Conservation (phyloP, 1,139 yeast species). For the Yamadazyma pseudoaaseri region DNA sequence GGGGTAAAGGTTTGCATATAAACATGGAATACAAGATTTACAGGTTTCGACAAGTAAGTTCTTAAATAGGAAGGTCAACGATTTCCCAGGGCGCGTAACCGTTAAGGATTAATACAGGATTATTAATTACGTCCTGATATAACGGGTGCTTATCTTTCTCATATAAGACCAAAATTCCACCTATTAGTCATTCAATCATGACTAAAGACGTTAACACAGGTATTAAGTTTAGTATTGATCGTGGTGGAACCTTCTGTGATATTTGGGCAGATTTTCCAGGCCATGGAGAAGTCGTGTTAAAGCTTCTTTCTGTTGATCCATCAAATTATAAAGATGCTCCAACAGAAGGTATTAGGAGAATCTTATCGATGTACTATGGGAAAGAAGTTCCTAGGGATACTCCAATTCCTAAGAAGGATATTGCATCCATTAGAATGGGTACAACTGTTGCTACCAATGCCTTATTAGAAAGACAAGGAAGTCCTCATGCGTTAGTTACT, state of each 20-base stretch:
- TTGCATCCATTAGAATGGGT: constrained; percentile 64
- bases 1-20: too few species aligned
- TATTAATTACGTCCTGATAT: too few species aligned
- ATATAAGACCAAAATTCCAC: too few species aligned
- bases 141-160: too few species aligned
- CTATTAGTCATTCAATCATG: too few species aligned
- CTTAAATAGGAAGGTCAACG: too few species aligned
- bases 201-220: too few species aligned
- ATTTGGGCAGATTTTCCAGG: constrained; percentile 55
- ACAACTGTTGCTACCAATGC: constrained; percentile 82
- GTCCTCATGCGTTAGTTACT: constrained; percentile 57
- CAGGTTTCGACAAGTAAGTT: too few species aligned
- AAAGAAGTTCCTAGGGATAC: constrained; percentile 13
- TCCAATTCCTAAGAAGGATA: constrained; percentile 25
- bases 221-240: constrained; percentile 35
- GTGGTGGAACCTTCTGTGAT: constrained; percentile 91
- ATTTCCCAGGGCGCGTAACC: too few species aligned
- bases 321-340: constrained; percentile 20
- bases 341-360: constrained; percentile 20
- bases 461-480: constrained; percentile 64
- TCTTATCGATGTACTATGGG: constrained; percentile 12
- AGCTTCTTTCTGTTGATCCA: constrained; percentile 22
- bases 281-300: constrained; percentile 37
- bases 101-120: too few species aligned
- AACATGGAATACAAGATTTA: too few species aligned